These are phyloP conservation scores for Aspergillus puulaauensis DNA, from an alignment of 2,329 filamentous ascomycete species.

Conservation along the genomic window DNA sequence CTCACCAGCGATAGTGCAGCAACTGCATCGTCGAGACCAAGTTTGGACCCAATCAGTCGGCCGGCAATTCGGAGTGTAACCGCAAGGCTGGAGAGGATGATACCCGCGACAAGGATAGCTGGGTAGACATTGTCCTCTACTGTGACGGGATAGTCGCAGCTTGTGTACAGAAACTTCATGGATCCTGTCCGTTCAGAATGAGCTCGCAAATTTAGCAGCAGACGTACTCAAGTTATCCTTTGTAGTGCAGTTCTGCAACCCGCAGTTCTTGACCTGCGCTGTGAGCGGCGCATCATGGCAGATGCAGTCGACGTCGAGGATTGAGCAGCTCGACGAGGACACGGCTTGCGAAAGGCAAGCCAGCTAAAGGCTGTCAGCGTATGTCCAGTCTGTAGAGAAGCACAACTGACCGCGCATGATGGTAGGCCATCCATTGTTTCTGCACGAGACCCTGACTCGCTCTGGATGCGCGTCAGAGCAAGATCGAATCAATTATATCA, in stretches of 20 bases:
- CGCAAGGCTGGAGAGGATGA: not conserved
- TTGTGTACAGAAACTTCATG: not conserved
- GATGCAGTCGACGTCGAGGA: conserved; percentile 1
- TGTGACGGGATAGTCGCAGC: not conserved
- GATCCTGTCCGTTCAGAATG: not conserved
- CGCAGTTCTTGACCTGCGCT: not conserved
- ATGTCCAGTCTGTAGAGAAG: too few relatives aligned
- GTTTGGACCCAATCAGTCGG: not conserved
- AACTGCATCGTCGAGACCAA: not conserved
- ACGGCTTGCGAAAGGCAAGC: not conserved
- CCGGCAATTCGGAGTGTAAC: not conserved
- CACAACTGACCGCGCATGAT: not conserved
- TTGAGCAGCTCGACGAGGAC: not conserved
- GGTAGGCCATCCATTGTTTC: not conserved
- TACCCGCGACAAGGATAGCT: not conserved
- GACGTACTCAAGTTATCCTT: not conserved
- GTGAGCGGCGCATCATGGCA: not conserved
- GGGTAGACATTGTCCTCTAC: not conserved
- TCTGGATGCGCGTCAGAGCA: too few relatives aligned
- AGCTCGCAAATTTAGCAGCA: not conserved
- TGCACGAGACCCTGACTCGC: too few relatives aligned
- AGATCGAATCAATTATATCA: too few relatives aligned
- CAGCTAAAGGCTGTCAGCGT: not conserved
- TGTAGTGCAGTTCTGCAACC: not conserved
- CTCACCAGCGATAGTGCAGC: not conserved